phyloP scores from a whole-genome alignment of 805 yeast genomes.

The Hanseniaspora hatyaiensis region DNA sequence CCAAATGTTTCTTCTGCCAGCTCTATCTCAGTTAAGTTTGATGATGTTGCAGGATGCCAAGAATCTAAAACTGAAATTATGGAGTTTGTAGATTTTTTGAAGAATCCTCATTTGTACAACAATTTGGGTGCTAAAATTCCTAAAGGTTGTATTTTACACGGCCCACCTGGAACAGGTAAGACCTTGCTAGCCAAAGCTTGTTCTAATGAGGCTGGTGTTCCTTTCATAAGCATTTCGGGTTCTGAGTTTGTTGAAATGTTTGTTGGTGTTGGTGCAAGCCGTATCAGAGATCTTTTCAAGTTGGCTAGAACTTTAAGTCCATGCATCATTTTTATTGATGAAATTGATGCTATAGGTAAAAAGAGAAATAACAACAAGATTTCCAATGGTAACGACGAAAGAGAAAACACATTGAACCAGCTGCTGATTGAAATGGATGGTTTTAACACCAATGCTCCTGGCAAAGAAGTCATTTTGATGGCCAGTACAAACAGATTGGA shows the following conservation, averaged over 20 bases:
- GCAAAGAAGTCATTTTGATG: conserved; percentile 72
- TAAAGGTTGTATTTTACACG: conserved; percentile 91
- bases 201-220: conserved; percentile 98
- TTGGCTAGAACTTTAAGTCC: conserved; percentile 93
- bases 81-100: conserved; percentile 92
- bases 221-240: conserved; percentile 90
- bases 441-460: conserved; percentile 59
- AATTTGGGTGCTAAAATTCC: conserved; percentile 94
- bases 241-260: conserved; percentile 98
- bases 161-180: conserved; percentile 99
- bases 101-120: conserved; percentile 82
- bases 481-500: conserved; percentile 98
- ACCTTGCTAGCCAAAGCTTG: conserved; percentile 94
- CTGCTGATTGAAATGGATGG: conserved; percentile 98
- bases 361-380: conserved; percentile 35
- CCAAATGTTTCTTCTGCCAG: conserved; percentile 2
- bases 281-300: conserved; percentile 89
- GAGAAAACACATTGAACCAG: conserved; percentile 93
- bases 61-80: conserved; percentile 95
- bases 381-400: conserved; percentile 66
- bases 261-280: conserved; percentile 97
- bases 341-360: conserved; percentile 98
- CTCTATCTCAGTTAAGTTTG: conserved; percentile 54
- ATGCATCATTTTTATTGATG: conserved; percentile 91
- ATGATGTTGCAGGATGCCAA: conserved; percentile 93